Evolutionary conservation across 2,329 filamentous ascomycete species (phyloP), one percentile per base, ranked within the genome.

Genomic region (Claviceps digitariae): DNA sequence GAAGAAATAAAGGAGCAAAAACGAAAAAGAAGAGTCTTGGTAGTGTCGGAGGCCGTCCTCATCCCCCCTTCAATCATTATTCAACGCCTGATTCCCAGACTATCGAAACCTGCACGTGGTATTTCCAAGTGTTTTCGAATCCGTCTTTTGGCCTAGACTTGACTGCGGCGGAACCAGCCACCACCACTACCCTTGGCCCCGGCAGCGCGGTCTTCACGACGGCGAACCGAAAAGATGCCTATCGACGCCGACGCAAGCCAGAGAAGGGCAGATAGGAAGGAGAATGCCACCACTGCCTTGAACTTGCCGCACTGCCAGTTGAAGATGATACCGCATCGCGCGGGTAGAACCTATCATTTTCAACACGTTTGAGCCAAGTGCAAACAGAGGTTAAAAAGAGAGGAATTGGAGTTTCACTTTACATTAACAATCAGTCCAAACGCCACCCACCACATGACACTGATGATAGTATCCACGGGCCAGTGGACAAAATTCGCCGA

Each of bases 251-350:
- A 85, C 13, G 73, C 77, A 43, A 89, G 75, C 85, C 85, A 90
- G 62, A 82, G 73, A 58, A 86, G 74, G 53, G 83, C 83, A 2
- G 82, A 83, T 52, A 89, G 67, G 69, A 90, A 90, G 49, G 75
- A 71, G 62, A 90, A 89, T 4, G 84, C 84, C 60, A 87, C 77
- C 56, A 79, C 74, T 43, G 86, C 79, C 69, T 85, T 87, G 77
- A 80, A 86, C 60, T 81, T 77, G 54, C 78, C 74, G 67, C 86
- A 91, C 47, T 75, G 69, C 83, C 84, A 87, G 63, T 78, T 61
- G 64, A 82, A 86, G 57, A 79, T 66, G 57, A 70, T 66, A 38
- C 79, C 79, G 60, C 81, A 84, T 25, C 69, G 66, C 52, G 73
- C 64, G 44, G 72, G 68, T 45, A 76, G 61, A 53, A 74, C 67